Evolutionary conservation across 1,139 yeast genomes (phyloP).

Genomic region (Eremothecium coryli): DNA sequence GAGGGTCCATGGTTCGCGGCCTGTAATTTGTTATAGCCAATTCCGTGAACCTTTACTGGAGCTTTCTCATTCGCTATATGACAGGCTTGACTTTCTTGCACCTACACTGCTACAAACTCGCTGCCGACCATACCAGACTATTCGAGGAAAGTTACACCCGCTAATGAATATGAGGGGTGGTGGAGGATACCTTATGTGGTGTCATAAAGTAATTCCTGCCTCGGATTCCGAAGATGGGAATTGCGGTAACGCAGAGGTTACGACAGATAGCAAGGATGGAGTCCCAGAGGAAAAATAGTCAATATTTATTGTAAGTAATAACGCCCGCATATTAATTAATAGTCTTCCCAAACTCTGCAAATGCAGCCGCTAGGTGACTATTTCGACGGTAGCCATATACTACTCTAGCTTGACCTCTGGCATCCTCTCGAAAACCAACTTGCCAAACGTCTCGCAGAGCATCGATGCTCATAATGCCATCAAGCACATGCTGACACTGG

Average conservation of each 20-base stretch:
- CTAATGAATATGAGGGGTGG: slow-evolving; percentile 88
- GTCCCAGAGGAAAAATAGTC: too few relatives aligned
- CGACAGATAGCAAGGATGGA: too few relatives aligned
- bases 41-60: slow-evolving; percentile 71
- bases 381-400: slow-evolving; percentile 26
- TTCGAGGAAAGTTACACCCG: slow-evolving; percentile 92
- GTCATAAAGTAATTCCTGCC: slow-evolving; percentile 69
- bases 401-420: slow-evolving; percentile 30
- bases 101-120: slow-evolving; percentile 77
- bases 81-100: slow-evolving; percentile 65
- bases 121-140: slow-evolving; percentile 81
- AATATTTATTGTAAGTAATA: too few relatives aligned
- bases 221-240: slow-evolving; percentile 32
- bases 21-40: slow-evolving; percentile 73
- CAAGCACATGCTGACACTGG: slow-evolving; percentile 27
- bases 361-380: slow-evolving; percentile 8
- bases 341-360: slow-evolving; percentile 14
- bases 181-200: slow-evolving; percentile 82
- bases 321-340: slow-evolving; percentile 3
- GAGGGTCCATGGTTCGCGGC: slow-evolving; percentile 76
- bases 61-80: slow-evolving; percentile 55
- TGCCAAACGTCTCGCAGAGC: slow-evolving; percentile 18
- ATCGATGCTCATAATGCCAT: slow-evolving; percentile 7
- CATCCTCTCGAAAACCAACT: slow-evolving; percentile 28
- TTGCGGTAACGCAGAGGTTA: background rate